Evolutionary conservation across 345 rosid genomes (phyloP).

Genomic region (Fremontodendron californicum): DNA sequence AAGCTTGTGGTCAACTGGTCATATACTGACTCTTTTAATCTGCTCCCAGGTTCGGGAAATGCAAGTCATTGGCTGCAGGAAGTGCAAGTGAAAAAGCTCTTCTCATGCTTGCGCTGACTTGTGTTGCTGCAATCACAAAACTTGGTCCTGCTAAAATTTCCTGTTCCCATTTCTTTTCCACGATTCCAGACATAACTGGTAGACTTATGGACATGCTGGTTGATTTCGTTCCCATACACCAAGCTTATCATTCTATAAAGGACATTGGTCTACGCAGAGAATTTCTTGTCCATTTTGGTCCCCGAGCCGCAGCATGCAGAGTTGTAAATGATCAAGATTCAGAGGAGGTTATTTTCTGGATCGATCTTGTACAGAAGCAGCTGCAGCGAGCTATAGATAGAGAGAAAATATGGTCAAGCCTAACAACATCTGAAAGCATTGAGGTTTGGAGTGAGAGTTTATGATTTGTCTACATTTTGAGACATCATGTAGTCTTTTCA

Average conservation of each 20-base stretch:
- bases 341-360: constrained; percentile 92
- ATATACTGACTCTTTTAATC: not conserved
- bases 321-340: constrained; percentile 54
- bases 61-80: constrained; percentile 43
- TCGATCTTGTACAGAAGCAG: constrained; percentile 83
- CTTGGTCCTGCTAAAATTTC: constrained; percentile 86
- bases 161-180: constrained; percentile 63
- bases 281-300: constrained; percentile 93
- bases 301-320: constrained; percentile 79
- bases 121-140: constrained; percentile 77
- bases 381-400: constrained; percentile 82
- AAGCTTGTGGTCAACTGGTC: not conserved
- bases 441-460: constrained; percentile 52
- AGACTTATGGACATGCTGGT: constrained; percentile 85
- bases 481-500: constrained; percentile 6
- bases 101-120: constrained; percentile 57
- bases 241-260: constrained; percentile 64
- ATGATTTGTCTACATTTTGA: constrained; percentile 1
- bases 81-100: constrained; percentile 64
- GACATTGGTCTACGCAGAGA: constrained; percentile 76
- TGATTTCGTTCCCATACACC: constrained; percentile 64
- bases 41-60: constrained; percentile 28
- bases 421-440: constrained; percentile 90
- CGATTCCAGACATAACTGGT: constrained; percentile 70
- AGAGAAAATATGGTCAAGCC: constrained; percentile 96